These are phyloP conservation scores for Talaromyces sp. DNA, from an alignment of 2,329 filamentous ascomycete species.

Conservation along the genomic window DNA sequence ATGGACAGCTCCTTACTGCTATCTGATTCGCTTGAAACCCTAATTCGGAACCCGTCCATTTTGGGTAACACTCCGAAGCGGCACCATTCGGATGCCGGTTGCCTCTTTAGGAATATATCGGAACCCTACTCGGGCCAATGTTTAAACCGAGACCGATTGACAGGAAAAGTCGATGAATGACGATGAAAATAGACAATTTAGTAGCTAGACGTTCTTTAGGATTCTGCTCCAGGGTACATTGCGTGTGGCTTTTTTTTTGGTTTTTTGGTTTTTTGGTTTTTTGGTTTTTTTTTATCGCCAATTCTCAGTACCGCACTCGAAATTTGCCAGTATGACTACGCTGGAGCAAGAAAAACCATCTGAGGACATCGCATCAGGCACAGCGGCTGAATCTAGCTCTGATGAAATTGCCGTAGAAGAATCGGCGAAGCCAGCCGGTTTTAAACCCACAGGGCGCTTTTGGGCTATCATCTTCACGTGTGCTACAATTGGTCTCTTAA, in stretches of 20 bases:
- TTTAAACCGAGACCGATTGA: background rate
- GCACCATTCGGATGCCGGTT: background rate
- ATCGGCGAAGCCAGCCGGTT: background rate
- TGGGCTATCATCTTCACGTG: constrained; percentile 20
- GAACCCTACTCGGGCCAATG: background rate
- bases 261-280: background rate
- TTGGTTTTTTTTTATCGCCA: background rate
- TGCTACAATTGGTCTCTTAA: constrained; percentile 23
- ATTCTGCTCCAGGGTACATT: background rate
- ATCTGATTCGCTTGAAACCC: background rate
- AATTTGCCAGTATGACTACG: background rate
- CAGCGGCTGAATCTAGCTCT: background rate
- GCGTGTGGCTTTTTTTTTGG: background rate
- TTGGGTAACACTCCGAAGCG: background rate
- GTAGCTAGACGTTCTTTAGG: background rate
- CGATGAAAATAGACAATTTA: background rate
- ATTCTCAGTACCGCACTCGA: background rate
- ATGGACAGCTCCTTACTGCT: background rate
- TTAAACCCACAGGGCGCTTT: background rate
- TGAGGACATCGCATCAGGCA: background rate
- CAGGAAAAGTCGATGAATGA: background rate
- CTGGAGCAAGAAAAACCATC: background rate
- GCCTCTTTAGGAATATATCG: background rate
- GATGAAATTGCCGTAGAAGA: background rate
- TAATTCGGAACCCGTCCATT: background rate